Conservation (phyloP, 2,329 filamentous ascomycete species). For the Aureobasidium sp. region DNA sequence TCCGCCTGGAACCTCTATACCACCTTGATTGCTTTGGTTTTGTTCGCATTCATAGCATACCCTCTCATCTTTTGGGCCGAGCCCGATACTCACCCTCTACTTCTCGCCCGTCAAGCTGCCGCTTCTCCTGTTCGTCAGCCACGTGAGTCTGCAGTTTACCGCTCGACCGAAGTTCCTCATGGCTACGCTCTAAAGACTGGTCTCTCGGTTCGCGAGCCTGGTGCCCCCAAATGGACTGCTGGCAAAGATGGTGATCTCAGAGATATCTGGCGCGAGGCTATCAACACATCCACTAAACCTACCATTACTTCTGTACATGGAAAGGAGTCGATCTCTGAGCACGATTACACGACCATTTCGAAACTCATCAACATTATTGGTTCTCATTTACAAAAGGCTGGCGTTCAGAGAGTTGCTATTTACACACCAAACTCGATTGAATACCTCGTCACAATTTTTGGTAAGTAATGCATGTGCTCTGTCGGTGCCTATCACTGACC, state of each 20-base stretch:
- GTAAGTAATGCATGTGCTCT: conserved; percentile 27
- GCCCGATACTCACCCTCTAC: conserved; percentile 83
- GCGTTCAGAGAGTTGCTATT: conserved; percentile 65
- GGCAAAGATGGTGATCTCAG: conserved; percentile 84
- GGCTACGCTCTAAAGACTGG: conserved; percentile 72
- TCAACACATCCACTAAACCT: conserved; percentile 44
- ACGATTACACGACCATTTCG: conserved; percentile 61
- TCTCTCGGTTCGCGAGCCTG: conserved; percentile 72
- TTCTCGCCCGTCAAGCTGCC: conserved; percentile 76
- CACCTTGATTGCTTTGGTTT: conserved; percentile 57
- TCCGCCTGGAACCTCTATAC: conserved; percentile 77
- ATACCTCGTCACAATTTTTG: conserved; percentile 70
- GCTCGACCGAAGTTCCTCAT: conserved; percentile 76
- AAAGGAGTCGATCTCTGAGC: conserved; percentile 63
- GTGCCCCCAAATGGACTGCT: conserved; percentile 70
- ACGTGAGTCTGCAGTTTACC: conserved; percentile 76
- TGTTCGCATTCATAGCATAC: conserved; percentile 62
- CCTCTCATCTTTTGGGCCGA: conserved; percentile 63
- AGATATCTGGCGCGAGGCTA: conserved; percentile 75
- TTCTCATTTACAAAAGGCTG: conserved; percentile 60
- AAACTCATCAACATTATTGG: conserved; percentile 85
- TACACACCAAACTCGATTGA: conserved; percentile 93
- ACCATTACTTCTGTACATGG: conserved; percentile 68
- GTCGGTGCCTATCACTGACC: conserved; percentile 9
- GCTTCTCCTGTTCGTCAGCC: conserved; percentile 71